Percentiles rank a stretch among this genome's conserved stretches.
Conservation (phyloP, 768 basidiomycete genomes). For the Tephrocybe sp. region DNA sequence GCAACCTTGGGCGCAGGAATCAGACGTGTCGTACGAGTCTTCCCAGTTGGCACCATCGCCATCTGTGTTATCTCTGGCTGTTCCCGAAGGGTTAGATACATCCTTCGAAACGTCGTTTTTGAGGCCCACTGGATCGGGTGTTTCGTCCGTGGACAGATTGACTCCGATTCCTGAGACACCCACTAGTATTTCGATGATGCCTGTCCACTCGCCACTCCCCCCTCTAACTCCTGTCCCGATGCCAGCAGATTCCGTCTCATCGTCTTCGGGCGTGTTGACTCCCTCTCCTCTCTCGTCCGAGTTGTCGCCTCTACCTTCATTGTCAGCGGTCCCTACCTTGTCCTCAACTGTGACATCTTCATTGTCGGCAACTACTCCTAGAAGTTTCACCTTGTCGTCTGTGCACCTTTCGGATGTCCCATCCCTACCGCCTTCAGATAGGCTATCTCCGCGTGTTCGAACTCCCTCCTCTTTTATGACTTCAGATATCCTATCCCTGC, state of each 20-base stretch:
- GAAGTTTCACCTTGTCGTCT: conserved; percentile 7
- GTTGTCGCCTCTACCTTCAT: background rate
- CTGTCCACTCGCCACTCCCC: conserved; percentile 33
- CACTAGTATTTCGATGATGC: conserved; percentile 26
- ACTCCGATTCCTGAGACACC: conserved; percentile 46
- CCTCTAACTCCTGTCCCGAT: conserved; percentile 39
- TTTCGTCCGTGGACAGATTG: conserved; percentile 43
- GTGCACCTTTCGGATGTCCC: conserved; percentile 1
- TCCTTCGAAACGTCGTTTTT: conserved; percentile 79
- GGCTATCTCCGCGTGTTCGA: conserved; percentile 9
- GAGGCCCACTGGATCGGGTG: conserved; percentile 54
- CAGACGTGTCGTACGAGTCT: conserved; percentile 74
- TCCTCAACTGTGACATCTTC: conserved; percentile 7
- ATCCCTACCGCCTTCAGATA: conserved; percentile 4
- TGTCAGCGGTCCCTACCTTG: conserved; percentile 7
- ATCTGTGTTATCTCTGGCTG: conserved; percentile 48
- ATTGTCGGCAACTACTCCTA: conserved; percentile 9
- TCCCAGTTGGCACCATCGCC: conserved; percentile 74
- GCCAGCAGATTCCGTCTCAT: conserved; percentile 31
- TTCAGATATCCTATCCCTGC: conserved; percentile 5
- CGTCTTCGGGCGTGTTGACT: conserved; percentile 28
- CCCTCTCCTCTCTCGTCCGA: conserved; percentile 30
- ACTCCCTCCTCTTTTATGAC: conserved; percentile 1
- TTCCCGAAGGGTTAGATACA: conserved; percentile 61
- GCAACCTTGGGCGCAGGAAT: conserved; percentile 58